phyloP scores from a whole-genome alignment of 371 early-diverging fungal species.

The Mucor plumbeus region DNA sequence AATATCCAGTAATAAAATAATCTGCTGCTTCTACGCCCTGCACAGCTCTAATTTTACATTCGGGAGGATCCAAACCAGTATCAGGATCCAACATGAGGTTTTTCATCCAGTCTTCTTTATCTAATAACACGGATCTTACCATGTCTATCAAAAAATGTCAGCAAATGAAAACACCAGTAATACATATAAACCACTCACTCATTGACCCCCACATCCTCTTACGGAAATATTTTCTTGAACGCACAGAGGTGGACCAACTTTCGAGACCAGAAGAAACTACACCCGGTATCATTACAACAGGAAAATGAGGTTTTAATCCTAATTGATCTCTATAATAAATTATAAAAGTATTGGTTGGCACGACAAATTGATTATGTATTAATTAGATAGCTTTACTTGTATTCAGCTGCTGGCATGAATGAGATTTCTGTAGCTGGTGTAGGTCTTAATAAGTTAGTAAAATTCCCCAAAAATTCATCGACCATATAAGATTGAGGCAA shows the following conservation, averaged over 20 bases:
- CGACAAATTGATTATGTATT: too few species aligned
- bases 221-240: slow-evolving; percentile 82
- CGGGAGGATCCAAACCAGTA: slow-evolving; percentile 90
- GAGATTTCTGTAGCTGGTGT: slow-evolving; percentile 49
- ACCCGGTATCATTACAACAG: slow-evolving; percentile 91
- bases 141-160: slow-evolving; percentile 55
- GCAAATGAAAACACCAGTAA: not conserved
- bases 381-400: slow-evolving; percentile 31
- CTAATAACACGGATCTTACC: slow-evolving; percentile 80
- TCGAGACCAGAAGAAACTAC: slow-evolving; percentile 91
- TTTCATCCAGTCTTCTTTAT: slow-evolving; percentile 87
- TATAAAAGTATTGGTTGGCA: too few species aligned
- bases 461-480: slow-evolving; percentile 71
- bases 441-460: slow-evolving; percentile 58
- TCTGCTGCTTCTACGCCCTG: slow-evolving; percentile 92
- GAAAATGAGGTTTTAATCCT: slow-evolving; percentile 60
- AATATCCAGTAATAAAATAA: slow-evolving; percentile 92
- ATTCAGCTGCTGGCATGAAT: slow-evolving; percentile 55
- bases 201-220: slow-evolving; percentile 93
- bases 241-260: slow-evolving; percentile 85
- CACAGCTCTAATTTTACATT: slow-evolving; percentile 85
- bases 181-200: slow-evolving; percentile 44
- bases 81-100: slow-evolving; percentile 82
- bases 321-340: slow-evolving; percentile 30
- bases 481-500: slow-evolving; percentile 72